These are phyloP conservation scores for Penicillium sp. DNA, from an alignment of 2,329 filamentous ascomycete genomes.

Conservation along the genomic window DNA sequence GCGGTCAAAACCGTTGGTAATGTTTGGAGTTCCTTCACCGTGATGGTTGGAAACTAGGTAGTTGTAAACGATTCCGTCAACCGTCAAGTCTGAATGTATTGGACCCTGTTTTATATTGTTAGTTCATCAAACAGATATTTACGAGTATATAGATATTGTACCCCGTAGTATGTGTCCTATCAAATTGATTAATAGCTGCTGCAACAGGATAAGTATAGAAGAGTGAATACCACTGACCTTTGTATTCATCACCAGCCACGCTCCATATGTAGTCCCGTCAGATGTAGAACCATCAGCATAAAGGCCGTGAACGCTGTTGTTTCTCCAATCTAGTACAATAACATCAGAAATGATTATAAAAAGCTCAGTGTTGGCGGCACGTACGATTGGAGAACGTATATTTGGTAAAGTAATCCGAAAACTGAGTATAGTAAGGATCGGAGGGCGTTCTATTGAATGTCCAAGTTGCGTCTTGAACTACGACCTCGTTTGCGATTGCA, in stretches of 20 bases:
- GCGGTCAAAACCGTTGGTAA: slow-evolving; percentile 66
- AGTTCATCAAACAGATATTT: background rate
- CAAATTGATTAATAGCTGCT: slow-evolving; percentile 26
- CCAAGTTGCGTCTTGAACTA: slow-evolving; percentile 69
- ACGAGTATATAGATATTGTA: slow-evolving; percentile 7
- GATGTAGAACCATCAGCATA: slow-evolving; percentile 58
- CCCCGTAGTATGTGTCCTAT: slow-evolving; percentile 35
- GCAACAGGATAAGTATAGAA: no score
- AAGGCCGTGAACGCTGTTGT: slow-evolving; percentile 62
- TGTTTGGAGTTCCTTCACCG: slow-evolving; percentile 66
- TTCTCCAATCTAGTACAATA: slow-evolving; percentile 56
- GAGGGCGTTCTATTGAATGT: slow-evolving; percentile 59
- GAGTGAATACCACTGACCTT: slow-evolving; percentile 52
- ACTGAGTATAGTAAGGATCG: slow-evolving; percentile 60
- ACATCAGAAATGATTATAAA: no score
- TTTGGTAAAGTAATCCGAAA: slow-evolving; percentile 68
- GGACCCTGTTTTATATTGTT: slow-evolving; percentile 49
- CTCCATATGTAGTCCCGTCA: slow-evolving; percentile 58
- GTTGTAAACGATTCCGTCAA: slow-evolving; percentile 69
- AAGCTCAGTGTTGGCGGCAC: no score
- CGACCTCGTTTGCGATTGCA: slow-evolving; percentile 46
- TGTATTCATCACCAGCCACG: slow-evolving; percentile 68
- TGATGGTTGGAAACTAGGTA: slow-evolving; percentile 68
- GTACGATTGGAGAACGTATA: slow-evolving; percentile 64
- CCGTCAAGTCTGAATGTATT: slow-evolving; percentile 64